Conservation (phyloP, 1,284 basidiomycete genomes). For the Cutaneotrichosporon mucoides region DNA sequence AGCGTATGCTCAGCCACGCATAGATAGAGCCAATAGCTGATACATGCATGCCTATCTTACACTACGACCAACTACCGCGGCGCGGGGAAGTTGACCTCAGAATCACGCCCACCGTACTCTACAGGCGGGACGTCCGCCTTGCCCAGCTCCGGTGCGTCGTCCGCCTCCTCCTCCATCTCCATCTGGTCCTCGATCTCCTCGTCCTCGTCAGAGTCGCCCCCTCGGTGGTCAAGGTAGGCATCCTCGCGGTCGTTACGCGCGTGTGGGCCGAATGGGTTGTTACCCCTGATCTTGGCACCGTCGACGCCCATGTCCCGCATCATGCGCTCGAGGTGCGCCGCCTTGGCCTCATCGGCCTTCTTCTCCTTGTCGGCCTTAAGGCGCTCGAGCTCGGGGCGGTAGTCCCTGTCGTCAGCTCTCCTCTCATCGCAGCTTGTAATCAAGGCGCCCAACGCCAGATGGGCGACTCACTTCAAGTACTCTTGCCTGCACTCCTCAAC, state of each 20-base stretch:
- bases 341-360: constrained; percentile 63
- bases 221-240: constrained; percentile 13
- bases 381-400: constrained; percentile 81
- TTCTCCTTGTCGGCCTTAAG: constrained; percentile 56
- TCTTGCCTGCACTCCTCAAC: constrained; percentile 82
- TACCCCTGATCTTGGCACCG: constrained; percentile 54
- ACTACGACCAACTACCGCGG: constrained; percentile 1
- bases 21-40: background rate
- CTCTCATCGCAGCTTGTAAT: too few species aligned
- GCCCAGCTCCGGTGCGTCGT: constrained; percentile 42
- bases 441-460: too few species aligned
- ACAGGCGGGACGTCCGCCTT: constrained; percentile 19
- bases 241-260: constrained; percentile 46
- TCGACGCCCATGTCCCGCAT: constrained; percentile 82
- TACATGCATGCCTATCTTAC: background rate
- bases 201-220: constrained; percentile 49
- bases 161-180: constrained; percentile 50
- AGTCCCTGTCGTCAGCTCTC: constrained; percentile 59
- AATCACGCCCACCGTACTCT: constrained; percentile 10
- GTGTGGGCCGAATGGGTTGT: constrained; percentile 51
- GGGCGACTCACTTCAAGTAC: constrained; percentile 68
- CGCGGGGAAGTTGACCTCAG: constrained; percentile 8
- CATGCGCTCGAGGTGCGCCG: constrained; percentile 68
- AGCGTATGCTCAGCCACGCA: background rate
- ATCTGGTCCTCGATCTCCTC: constrained; percentile 51